These are phyloP conservation scores for Corynascus novoguineensis DNA, from an alignment of 495 filamentous ascomycete species.

Conservation along the genomic window DNA sequence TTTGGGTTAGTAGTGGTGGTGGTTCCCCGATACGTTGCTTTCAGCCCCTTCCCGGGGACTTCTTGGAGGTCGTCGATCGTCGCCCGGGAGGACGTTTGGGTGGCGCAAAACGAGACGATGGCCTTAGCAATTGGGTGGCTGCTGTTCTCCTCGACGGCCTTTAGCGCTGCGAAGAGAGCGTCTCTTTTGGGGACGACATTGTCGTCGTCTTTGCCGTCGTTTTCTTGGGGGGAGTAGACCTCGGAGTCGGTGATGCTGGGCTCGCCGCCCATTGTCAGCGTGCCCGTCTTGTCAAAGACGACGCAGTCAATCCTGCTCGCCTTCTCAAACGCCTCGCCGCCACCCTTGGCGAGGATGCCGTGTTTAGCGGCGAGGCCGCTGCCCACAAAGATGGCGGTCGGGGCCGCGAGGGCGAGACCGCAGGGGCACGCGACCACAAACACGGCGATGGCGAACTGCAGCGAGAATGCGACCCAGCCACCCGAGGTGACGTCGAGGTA, in stretches of 20 bases:
- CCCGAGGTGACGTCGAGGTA: slow-evolving; percentile 63
- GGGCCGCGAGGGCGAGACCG: slow-evolving; percentile 84
- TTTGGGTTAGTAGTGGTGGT: slow-evolving; percentile 16
- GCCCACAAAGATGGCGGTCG: slow-evolving; percentile 90
- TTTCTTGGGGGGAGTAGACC: slow-evolving; percentile 32
- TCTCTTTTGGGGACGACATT: slow-evolving; percentile 13
- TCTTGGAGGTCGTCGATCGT: slow-evolving; percentile 57
- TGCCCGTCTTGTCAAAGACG: slow-evolving; percentile 96
- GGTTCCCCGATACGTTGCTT: slow-evolving; percentile 56
- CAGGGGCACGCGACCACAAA: slow-evolving; percentile 96
- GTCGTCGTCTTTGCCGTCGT: too few species aligned
- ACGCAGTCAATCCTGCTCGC: slow-evolving; percentile 79
- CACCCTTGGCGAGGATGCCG: slow-evolving; percentile 91
- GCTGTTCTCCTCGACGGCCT: slow-evolving; percentile 71
- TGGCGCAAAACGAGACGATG: slow-evolving; percentile 59
- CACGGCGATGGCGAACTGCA: slow-evolving; percentile 90
- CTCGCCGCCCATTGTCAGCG: slow-evolving; percentile 78
- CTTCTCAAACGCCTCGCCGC: slow-evolving; percentile 93
- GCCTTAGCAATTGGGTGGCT: slow-evolving; percentile 84
- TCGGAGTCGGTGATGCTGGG: slow-evolving; percentile 71
- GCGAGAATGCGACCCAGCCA: slow-evolving; percentile 79
- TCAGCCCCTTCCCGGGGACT: slow-evolving; percentile 75
- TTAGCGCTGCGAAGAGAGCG: slow-evolving; percentile 47
- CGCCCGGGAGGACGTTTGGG: slow-evolving; percentile 24
- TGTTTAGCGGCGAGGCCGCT: slow-evolving; percentile 80